These are phyloP conservation scores for Lipomyces mesembrius DNA, from an alignment of 805 yeast species.

Conservation along the genomic window DNA sequence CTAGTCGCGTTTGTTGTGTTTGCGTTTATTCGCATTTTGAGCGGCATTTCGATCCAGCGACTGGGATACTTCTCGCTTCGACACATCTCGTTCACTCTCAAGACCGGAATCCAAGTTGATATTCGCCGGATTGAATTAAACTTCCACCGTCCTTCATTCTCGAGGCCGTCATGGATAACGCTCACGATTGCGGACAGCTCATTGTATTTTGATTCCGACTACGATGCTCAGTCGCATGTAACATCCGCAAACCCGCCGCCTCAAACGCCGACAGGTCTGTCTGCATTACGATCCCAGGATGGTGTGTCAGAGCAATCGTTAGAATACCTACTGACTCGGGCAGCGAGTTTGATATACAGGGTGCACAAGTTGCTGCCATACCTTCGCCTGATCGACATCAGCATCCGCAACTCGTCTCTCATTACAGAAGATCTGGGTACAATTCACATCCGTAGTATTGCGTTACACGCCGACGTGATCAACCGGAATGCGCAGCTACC, in stretches of 20 bases:
- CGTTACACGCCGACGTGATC: constrained; percentile 19
- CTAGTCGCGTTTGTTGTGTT: constrained; percentile 47
- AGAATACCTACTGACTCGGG: not conserved
- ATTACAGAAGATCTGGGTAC: constrained; percentile 29
- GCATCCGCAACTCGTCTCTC: constrained; percentile 23
- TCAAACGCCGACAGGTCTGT: constrained; percentile 3
- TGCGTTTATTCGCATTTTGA: constrained; percentile 48
- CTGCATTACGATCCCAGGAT: not conserved
- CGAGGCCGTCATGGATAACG: constrained; percentile 50
- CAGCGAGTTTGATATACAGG: constrained; percentile 6
- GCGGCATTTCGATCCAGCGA: constrained; percentile 51
- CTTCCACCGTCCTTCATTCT: constrained; percentile 50
- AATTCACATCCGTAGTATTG: constrained; percentile 25
- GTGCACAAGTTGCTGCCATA: constrained; percentile 22
- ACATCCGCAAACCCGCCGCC: constrained; percentile 3
- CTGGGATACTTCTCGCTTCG: constrained; percentile 50
- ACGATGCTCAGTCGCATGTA: constrained; percentile 19
- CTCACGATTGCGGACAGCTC: constrained; percentile 45
- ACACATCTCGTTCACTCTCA: constrained; percentile 45
- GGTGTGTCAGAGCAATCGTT: not conserved
- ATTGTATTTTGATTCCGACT: constrained; percentile 41
- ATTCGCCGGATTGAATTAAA: constrained; percentile 46
- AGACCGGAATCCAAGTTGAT: constrained; percentile 45
- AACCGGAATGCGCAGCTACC: constrained; percentile 20
- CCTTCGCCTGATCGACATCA: constrained; percentile 22